Percentiles rank a stretch among this genome's conserved stretches.
Conservation (phyloP, 176 grass and related monocot genomes). For the Phragmites australis region DNA sequence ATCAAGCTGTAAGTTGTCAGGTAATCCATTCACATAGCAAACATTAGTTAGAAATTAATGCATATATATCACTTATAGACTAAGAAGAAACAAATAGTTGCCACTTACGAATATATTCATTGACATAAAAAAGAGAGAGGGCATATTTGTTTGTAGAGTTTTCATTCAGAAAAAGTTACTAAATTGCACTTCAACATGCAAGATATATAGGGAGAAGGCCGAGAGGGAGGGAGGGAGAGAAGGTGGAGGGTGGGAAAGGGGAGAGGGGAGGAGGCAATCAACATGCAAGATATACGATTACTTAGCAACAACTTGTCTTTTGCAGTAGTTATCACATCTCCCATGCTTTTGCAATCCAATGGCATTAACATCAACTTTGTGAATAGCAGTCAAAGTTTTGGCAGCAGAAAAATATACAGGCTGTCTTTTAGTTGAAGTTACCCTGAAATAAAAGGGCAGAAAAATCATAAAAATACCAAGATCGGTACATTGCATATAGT, state of each 20-base stretch:
- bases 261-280: background rate
- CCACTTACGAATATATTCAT: background rate
- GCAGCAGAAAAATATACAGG: slow-evolving; percentile 65
- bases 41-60: background rate
- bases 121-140: background rate
- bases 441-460: slow-evolving; percentile 24
- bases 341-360: slow-evolving; percentile 88
- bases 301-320: slow-evolving; percentile 68
- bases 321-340: slow-evolving; percentile 93
- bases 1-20: slow-evolving; percentile 4
- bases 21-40: background rate
- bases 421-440: slow-evolving; percentile 59
- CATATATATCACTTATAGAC: background rate
- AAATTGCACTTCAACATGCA: background rate
- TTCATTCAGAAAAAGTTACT: background rate
- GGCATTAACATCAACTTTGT: slow-evolving; percentile 67
- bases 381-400: slow-evolving; percentile 71
- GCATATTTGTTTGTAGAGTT: background rate
- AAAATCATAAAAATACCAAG: slow-evolving; percentile 7
- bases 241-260: background rate
- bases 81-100: background rate
- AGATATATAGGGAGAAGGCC: background rate
- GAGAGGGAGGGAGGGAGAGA: background rate
- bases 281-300: background rate
- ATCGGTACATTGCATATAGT: slow-evolving; percentile 1